Percentiles rank a stretch among this genome's conserved stretches.
phyloP scores from a whole-genome alignment of 2,329 filamentous ascomycete genomes.

The Penicillium olsonii region DNA sequence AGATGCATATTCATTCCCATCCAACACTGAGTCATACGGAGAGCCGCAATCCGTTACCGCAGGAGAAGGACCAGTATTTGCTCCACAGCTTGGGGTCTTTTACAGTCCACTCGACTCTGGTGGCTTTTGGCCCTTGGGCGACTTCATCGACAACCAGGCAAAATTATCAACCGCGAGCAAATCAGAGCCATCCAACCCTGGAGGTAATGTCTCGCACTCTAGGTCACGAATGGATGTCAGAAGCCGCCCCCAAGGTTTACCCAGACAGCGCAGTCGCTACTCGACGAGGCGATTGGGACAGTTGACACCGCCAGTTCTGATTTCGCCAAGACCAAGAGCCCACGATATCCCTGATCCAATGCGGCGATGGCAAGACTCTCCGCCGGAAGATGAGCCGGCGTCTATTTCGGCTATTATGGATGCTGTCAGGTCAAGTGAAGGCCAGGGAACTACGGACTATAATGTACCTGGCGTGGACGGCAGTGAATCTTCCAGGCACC shows the following conservation, averaged over 20 bases:
- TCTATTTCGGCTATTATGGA: neutral
- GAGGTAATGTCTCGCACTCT: too few species aligned
- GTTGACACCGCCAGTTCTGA: neutral
- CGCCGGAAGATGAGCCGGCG: neutral
- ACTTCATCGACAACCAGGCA: neutral
- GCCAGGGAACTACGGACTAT: neutral
- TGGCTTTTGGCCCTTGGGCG: neutral
- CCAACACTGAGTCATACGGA: neutral
- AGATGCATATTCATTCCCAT: neutral
- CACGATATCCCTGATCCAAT: neutral
- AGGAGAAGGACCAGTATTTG: neutral
- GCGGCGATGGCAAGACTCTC: slow-evolving; percentile 1
- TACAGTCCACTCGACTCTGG: neutral
- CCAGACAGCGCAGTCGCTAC: neutral
- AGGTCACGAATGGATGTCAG: neutral
- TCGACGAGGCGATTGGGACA: neutral
- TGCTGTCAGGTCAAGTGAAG: neutral
- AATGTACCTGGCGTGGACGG: too few species aligned
- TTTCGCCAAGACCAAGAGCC: neutral
- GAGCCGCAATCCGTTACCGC: neutral
- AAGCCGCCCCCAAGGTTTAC: neutral
- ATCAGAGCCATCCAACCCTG: neutral
- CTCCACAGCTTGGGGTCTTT: neutral
- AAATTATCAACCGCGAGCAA: neutral
- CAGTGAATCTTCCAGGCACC: neutral